These are phyloP conservation scores for Thraustochytrium sp. DNA, from an alignment of 352 stramenopile species.

Conservation along the genomic window DNA sequence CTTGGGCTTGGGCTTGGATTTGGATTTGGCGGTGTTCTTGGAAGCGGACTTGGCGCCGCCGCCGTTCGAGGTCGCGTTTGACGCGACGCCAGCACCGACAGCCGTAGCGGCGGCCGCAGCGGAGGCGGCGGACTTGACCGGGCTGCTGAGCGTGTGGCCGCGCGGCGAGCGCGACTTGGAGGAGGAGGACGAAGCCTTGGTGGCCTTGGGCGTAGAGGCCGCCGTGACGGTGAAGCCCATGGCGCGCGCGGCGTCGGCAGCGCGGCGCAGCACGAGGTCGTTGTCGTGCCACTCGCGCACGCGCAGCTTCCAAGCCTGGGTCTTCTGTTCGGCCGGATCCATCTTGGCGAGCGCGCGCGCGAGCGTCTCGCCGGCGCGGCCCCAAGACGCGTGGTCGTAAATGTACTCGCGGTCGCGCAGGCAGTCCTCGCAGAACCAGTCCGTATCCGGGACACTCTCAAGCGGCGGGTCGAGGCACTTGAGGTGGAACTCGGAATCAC, in stretches of 20 bases:
- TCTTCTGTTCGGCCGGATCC: not conserved
- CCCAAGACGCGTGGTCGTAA: slow-evolving; percentile 42
- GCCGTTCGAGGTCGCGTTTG: too few relatives aligned
- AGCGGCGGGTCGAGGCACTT: slow-evolving; percentile 4
- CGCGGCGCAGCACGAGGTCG: not conserved
- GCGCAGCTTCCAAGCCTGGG: not conserved
- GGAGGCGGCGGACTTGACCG: too few relatives aligned
- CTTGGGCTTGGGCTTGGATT: not conserved
- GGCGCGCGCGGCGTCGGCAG: not conserved
- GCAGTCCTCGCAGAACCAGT: slow-evolving; percentile 38
- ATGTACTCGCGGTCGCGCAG: slow-evolving; percentile 33
- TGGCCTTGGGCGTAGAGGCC: not conserved
- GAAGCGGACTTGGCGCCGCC: not conserved
- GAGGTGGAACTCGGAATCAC: slow-evolving; percentile 28
- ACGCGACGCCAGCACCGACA: too few relatives aligned
- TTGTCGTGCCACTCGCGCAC: slow-evolving; percentile 31
- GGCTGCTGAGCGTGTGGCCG: too few relatives aligned
- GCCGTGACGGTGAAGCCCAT: not conserved
- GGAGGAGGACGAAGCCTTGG: not conserved
- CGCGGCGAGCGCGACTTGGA: not conserved
- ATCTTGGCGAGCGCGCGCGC: not conserved
- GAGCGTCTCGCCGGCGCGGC: not conserved
- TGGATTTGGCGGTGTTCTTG: not conserved
- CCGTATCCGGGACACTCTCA: not conserved
- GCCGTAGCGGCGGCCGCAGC: too few relatives aligned